Percentiles rank a stretch among this genome's conserved stretches.
These are phyloP conservation scores for Ceratocystiopsis minuta DNA, from an alignment of 2,329 filamentous ascomycete species.

Conservation along the genomic window DNA sequence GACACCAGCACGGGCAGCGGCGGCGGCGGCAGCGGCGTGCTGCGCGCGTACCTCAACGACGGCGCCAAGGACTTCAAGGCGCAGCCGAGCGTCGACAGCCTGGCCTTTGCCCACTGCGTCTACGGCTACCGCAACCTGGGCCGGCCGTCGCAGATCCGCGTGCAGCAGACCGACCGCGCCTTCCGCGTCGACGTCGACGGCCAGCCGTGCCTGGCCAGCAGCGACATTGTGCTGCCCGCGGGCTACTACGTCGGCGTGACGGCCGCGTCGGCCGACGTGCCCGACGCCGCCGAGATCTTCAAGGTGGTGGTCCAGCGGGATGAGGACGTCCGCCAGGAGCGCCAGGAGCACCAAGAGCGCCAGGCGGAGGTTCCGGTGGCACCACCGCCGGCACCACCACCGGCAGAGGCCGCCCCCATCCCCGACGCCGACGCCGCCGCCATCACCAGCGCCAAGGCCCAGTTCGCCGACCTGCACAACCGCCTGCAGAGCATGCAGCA, in stretches of 20 bases:
- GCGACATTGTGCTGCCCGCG: conserved; percentile 58
- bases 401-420: conserved; percentile 17
- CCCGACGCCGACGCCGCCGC: conserved; percentile 29
- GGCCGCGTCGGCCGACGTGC: conserved; percentile 74
- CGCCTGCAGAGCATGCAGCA: conserved; percentile 59
- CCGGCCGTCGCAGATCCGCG: conserved; percentile 58
- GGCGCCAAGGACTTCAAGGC: conserved; percentile 62
- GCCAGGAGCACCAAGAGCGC: conserved; percentile 10
- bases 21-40: conserved; percentile 49
- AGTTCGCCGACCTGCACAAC: conserved; percentile 74
- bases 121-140: conserved; percentile 86
- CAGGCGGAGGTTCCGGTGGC: conserved; percentile 5
- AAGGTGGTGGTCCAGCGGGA: conserved; percentile 60
- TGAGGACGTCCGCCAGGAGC: conserved; percentile 11
- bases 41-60: conserved; percentile 90
- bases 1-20: conserved; percentile 56
- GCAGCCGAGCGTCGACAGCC: conserved; percentile 63
- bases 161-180: conserved; percentile 43
- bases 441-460: conserved; percentile 33
- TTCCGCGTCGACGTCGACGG: conserved; percentile 73
- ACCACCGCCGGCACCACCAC: too few species aligned
- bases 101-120: conserved; percentile 86
- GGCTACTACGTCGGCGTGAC: conserved; percentile 78
- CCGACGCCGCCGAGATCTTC: conserved; percentile 88
- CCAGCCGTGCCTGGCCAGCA: conserved; percentile 63